A percentile compares a stretch with the other conserved stretches of the same genome.
Conservation (phyloP, 768 basidiomycete species). For the Lactarius sp. region DNA sequence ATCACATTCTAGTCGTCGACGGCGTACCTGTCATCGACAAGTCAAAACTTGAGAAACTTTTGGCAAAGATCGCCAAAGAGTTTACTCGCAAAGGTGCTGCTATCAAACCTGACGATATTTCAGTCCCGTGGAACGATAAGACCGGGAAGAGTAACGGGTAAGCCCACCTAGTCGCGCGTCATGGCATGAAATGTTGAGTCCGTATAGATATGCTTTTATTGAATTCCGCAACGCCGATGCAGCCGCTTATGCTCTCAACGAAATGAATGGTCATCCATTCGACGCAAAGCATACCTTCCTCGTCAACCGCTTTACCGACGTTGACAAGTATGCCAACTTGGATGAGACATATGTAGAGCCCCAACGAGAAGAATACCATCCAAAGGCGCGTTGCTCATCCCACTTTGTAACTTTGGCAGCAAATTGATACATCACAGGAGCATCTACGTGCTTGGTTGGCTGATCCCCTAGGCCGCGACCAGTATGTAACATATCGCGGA, state of each 20-base stretch:
- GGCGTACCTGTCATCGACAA: constrained; percentile 88
- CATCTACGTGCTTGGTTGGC: constrained; percentile 94
- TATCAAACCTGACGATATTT: constrained; percentile 72
- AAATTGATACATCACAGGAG: constrained; percentile 49
- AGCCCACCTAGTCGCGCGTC: constrained; percentile 25
- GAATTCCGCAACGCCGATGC: constrained; percentile 70
- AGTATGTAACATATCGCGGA: constrained; percentile 90
- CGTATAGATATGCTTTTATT: constrained; percentile 70
- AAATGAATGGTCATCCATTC: constrained; percentile 76
- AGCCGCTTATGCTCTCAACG: constrained; percentile 58
- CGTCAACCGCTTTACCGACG: constrained; percentile 84
- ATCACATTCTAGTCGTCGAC: constrained; percentile 90
- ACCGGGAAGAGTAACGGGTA: constrained; percentile 91
- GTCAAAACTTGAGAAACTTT: constrained; percentile 74
- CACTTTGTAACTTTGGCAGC: background rate
- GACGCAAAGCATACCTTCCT: constrained; percentile 83
- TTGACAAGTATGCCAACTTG: constrained; percentile 74
- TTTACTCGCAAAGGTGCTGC: constrained; percentile 77
- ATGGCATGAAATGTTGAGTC: background rate
- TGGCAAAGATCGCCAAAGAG: constrained; percentile 77
- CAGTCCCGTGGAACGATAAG: constrained; percentile 82
- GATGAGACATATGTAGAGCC: constrained; percentile 79
- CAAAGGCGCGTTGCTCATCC: constrained; percentile 51
- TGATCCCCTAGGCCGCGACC: constrained; percentile 89
- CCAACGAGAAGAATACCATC: constrained; percentile 61